A percentile compares a stretch with the other conserved stretches of the same genome.
Evolutionary conservation across 768 basidiomycete species (phyloP).

Genomic region (Tephrocybe sp.): DNA sequence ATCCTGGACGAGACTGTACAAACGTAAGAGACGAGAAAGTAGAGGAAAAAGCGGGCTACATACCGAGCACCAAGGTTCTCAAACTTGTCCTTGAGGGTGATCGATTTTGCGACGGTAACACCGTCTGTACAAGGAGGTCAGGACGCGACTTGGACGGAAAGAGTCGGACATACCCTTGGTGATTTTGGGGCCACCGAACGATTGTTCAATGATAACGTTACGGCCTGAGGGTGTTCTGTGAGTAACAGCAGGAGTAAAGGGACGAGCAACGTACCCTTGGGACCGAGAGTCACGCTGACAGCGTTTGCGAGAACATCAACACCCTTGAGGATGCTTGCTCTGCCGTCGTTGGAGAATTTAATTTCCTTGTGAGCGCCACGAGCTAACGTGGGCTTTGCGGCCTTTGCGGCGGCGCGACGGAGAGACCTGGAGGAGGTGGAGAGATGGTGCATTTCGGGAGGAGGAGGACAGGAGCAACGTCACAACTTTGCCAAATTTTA

Average conservation of each 20-base stretch:
- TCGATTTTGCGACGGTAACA: constrained; percentile 96
- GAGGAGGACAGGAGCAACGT: constrained; percentile 3
- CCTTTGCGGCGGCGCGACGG: constrained; percentile 64
- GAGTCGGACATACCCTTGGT: constrained; percentile 72
- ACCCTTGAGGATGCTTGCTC: constrained; percentile 91
- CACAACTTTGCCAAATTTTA: constrained; percentile 6
- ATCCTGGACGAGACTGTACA: constrained; percentile 81
- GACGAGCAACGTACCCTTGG: constrained; percentile 65
- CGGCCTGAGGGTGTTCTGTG: constrained; percentile 56
- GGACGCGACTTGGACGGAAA: background rate
- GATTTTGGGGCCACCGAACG: constrained; percentile 89
- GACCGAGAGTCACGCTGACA: constrained; percentile 94
- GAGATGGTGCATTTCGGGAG: constrained; percentile 66
- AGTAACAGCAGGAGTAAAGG: background rate
- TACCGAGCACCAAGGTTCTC: constrained; percentile 98
- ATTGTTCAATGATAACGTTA: constrained; percentile 98
- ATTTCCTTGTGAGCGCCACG: constrained; percentile 94
- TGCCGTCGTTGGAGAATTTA: constrained; percentile 93
- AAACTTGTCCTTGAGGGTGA: constrained; percentile 95
- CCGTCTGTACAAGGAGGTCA: constrained; percentile 58
- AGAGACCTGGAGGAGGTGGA: constrained; percentile 68
- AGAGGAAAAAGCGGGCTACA: constrained; percentile 24
- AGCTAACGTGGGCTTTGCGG: constrained; percentile 48
- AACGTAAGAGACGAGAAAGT: background rate
- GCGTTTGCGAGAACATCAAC: constrained; percentile 97